phyloP scores from a whole-genome alignment of 2,329 filamentous ascomycete genomes.

The Paracoccidioides brasiliensis region DNA sequence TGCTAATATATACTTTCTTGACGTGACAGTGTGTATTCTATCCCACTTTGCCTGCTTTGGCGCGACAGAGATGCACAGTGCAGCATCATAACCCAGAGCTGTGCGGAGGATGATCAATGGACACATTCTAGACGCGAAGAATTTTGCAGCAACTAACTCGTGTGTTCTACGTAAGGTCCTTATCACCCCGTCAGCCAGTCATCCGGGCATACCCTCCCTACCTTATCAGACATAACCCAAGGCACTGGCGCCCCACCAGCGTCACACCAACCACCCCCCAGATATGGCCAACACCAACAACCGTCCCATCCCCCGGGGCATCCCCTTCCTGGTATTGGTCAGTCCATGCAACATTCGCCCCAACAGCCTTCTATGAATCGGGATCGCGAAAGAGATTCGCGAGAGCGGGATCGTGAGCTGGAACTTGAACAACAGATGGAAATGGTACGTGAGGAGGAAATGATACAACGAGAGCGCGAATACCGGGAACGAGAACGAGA shows the following conservation, averaged over 20 bases:
- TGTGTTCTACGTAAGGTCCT: constrained; percentile 19
- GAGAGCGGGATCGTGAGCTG: constrained; percentile 38
- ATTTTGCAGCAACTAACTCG: neutral
- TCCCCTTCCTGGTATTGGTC: constrained; percentile 29
- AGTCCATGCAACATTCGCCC: constrained; percentile 31
- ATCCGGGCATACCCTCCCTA: constrained; percentile 34
- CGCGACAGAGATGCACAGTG: neutral
- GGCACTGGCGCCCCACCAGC: constrained; percentile 24
- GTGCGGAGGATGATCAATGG: neutral
- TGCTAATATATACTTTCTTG: neutral
- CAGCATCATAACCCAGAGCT: neutral
- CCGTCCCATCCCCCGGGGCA: constrained; percentile 25
- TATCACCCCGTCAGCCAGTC: constrained; percentile 31
- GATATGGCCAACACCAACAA: constrained; percentile 31
- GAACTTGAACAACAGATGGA: constrained; percentile 30
- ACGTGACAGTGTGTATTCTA: constrained; percentile 1
- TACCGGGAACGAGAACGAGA: constrained; percentile 28
- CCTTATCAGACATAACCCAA: constrained; percentile 35
- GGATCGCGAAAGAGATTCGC: constrained; percentile 38
- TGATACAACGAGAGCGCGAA: constrained; percentile 44
- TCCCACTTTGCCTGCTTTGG: neutral
- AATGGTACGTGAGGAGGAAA: constrained; percentile 41
- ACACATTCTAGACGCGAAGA: neutral
- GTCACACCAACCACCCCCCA: constrained; percentile 22
- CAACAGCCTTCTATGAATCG: constrained; percentile 29